Base-by-base conservation (phyloP, 2,329 filamentous ascomycete species). In the Pyricularia pennisetigena region DNA sequence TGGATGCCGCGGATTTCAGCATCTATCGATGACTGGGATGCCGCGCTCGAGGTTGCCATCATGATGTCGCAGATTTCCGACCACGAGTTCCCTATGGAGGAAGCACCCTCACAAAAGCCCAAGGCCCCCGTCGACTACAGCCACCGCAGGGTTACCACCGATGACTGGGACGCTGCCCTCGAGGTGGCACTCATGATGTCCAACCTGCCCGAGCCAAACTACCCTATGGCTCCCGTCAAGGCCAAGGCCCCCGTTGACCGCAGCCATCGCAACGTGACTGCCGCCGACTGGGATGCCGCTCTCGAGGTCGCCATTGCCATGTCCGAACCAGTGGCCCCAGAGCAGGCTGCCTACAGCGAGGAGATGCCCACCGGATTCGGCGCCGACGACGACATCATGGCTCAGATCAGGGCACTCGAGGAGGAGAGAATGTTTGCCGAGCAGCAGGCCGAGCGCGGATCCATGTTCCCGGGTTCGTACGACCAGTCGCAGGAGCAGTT, bases 271-370 rank as follows among this genome's bases (percentile, higher is more conserved):
- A 62, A 62, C 7, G 41, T 57, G 41, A 54, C 65, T 24, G n/a
- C 35, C 16, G 73, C 67, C 0, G 74, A 79, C 65, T 82, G 81
- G 81, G 73, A 76, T 35, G 70, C 68, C 0, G 78, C 74, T 5
- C 73, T 79, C 16, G 69, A 73, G 12, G 74, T 76, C 57, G 76
- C 78, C 5, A 68, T 78, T n/a, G 67, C 54, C 16, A 74, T 73
- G 54, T 76, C 76, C 70, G 75, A 75, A 61, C 71, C 57, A 14
- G 54, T 20, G 54, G 54, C n/a, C n/a, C 7, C n/a, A 14, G 20
- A 59, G 54, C 54, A 23, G 23, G 54, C 54, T 24, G 10, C 54
- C 7, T 61, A 61, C 23, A 6, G 1, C 20, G 59, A 62, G 59
- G 26, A 29, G 59, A 62, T 28, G 10, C 28, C 59, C 14, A 20